These are phyloP conservation scores for Penicillium decumbens DNA, from an alignment of 2,329 filamentous ascomycete genomes.

Conservation along the genomic window DNA sequence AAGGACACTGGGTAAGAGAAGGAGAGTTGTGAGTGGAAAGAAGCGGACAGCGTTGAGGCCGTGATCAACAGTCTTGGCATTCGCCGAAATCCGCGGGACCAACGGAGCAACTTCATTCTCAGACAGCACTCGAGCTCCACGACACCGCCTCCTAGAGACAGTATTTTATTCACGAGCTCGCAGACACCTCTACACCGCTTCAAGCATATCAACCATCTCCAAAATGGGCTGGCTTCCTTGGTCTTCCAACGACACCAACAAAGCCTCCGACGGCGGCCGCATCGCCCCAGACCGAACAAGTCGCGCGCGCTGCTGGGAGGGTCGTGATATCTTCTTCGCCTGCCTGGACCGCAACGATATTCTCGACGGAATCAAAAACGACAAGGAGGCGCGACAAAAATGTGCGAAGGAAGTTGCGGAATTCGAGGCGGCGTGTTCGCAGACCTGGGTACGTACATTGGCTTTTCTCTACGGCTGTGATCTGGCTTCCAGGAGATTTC, in stretches of 20 bases:
- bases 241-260: slow-evolving; percentile 42
- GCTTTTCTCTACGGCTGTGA: background rate
- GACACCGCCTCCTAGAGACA: background rate
- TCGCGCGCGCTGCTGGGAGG: slow-evolving; percentile 81
- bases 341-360: slow-evolving; percentile 82
- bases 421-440: slow-evolving; percentile 82
- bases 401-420: slow-evolving; percentile 58
- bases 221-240: slow-evolving; percentile 53
- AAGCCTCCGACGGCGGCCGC: slow-evolving; percentile 55
- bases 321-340: slow-evolving; percentile 78
- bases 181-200: background rate
- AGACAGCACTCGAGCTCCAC: background rate
- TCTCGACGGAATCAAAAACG: slow-evolving; percentile 64
- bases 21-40: slow-evolving; percentile 3
- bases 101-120: slow-evolving; percentile 9
- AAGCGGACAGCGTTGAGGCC: slow-evolving; percentile 11
- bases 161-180: background rate
- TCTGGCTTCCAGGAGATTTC: background rate
- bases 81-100: slow-evolving; percentile 15
- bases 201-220: slow-evolving; percentile 2
- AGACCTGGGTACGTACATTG: slow-evolving; percentile 70
- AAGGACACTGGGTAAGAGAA: slow-evolving; percentile 1
- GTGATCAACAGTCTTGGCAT: slow-evolving; percentile 27
- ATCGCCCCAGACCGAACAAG: slow-evolving; percentile 81
- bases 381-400: slow-evolving; percentile 52